Evolutionary conservation across 2,329 filamentous ascomycete genomes (phyloP), one percentile per base, ranked within the genome.

Genomic region (Scortechinia acanthostroma): DNA sequence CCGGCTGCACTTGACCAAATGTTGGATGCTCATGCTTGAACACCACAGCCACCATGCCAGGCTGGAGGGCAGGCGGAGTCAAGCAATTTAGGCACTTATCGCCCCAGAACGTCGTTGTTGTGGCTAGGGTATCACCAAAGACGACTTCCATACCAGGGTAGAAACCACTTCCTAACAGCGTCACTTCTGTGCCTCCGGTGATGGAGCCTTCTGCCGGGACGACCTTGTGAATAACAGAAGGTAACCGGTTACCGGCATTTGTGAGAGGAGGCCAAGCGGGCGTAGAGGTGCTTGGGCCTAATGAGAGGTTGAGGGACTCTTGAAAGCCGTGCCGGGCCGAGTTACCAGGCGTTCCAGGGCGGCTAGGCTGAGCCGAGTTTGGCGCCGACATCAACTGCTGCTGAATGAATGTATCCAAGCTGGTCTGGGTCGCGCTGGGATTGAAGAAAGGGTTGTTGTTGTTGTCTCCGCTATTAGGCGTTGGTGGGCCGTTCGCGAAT

Each of bases 181-280:
- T 91, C 2, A 95, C 88, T 60, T 96, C 90, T 44, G 88, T 90
- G 35, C 90, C 90, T 48, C 90, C 90, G 25, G 79, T 80, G 47
- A 83, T 87, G 4, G 90, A 87, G 0, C 90, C 90, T 60, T 94
- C 87, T 22, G 76, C 76, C 0, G 91, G 90, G 25, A 93, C 88
- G 49, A 95, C 74, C 59, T 91, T 91, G 58, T 88, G 83, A 19
- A 94, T 91, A 16, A 77, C 76, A 1, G 83, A 77, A 2, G 76
- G 69, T 10, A 64, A 58, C 1, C 52, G 55, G 43, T 66, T 65
- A 50, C 64, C 73, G 4, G 67, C 62, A 20, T 77, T 59, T 21
- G 64, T 66, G 45, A 76, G 71, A 4, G 66, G 58, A 45, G 74
- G 67, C 47, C 74, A 73, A 50, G 52, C 52, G 49, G 59, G 55